Conservation (phyloP, 1,284 basidiomycete genomes). For the Heliocybe sulcata region DNA sequence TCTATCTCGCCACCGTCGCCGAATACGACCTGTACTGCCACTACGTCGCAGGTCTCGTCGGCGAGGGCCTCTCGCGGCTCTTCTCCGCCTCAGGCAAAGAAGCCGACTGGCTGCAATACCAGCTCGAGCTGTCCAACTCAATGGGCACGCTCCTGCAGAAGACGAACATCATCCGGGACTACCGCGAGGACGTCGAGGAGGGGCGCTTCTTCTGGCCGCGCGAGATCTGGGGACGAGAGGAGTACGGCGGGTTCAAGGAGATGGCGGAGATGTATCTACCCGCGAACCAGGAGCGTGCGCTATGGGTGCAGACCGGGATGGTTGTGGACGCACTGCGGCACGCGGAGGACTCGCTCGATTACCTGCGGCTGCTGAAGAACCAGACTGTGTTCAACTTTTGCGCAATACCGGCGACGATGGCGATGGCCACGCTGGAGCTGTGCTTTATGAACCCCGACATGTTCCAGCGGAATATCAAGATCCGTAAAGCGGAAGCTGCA, state of each 20-base stretch:
- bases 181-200: slow-evolving; percentile 87
- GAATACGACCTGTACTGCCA: slow-evolving; percentile 99
- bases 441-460: slow-evolving; percentile 95
- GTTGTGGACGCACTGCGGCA: slow-evolving; percentile 86
- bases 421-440: slow-evolving; percentile 86
- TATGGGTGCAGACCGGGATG: slow-evolving; percentile 85
- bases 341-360: slow-evolving; percentile 83
- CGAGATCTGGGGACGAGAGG: slow-evolving; percentile 74
- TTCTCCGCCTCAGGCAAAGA: slow-evolving; percentile 90
- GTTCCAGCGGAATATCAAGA: slow-evolving; percentile 90
- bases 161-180: slow-evolving; percentile 97
- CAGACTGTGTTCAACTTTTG: slow-evolving; percentile 97
- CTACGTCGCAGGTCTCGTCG: slow-evolving; percentile 97
- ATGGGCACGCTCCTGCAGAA: slow-evolving; percentile 98
- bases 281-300: slow-evolving; percentile 53
- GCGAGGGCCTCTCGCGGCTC: slow-evolving; percentile 90
- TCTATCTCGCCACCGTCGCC: slow-evolving; percentile 66
- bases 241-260: slow-evolving; percentile 60
- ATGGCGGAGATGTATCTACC: slow-evolving; percentile 55
- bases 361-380: slow-evolving; percentile 81
- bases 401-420: slow-evolving; percentile 94
- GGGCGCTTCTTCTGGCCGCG: slow-evolving; percentile 92
- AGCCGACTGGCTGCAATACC: slow-evolving; percentile 65
- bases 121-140: slow-evolving; percentile 87
- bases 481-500: slow-evolving; percentile 88